A percentile compares a stretch with the other conserved stretches of the same genome.
These are phyloP conservation scores for Heterococcus sp. DNA, from an alignment of 108 stramenopile species.

Conservation along the genomic window DNA sequence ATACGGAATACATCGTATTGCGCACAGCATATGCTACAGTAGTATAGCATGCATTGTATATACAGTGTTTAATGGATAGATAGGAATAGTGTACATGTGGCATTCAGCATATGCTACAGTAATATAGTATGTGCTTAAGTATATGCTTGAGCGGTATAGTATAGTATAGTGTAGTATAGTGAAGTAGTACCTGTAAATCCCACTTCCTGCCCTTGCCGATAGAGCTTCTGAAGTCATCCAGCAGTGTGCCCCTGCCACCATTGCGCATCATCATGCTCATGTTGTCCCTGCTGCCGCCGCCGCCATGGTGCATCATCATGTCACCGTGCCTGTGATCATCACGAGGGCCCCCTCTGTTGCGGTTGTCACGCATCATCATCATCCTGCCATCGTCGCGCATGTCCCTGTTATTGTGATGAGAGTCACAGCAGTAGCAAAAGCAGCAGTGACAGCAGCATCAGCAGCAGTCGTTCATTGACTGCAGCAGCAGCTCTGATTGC, in stretches of 20 bases:
- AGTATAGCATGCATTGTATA: too few species aligned
- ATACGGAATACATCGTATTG: too few species aligned
- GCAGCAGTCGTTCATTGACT: not conserved
- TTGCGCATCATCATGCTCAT: not conserved
- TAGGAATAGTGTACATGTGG: too few species aligned
- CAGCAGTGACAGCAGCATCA: not conserved
- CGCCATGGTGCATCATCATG: constrained; percentile 2
- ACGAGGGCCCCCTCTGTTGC: constrained; percentile 3
- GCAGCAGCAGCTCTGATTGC: not conserved
- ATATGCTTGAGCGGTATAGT: too few species aligned
- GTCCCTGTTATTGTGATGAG: too few species aligned
- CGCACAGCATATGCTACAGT: too few species aligned
- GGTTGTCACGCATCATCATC: constrained; percentile 18
- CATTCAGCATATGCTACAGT: too few species aligned
- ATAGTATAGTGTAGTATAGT: not conserved
- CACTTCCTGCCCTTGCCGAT: constrained; percentile 36
- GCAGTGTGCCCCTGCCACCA: constrained; percentile 16
- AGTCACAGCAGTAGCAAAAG: too few species aligned
- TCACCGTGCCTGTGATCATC: not conserved
- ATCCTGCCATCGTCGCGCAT: not conserved
- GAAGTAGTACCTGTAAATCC: constrained; percentile 20
- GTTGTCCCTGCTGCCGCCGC: constrained; percentile 5
- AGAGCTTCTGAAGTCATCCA: constrained; percentile 33
- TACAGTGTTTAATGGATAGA: too few species aligned
- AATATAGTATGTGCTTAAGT: too few species aligned